phyloP scores from a whole-genome alignment of 2,329 filamentous ascomycete genomes.

The Furcasterigmium furcatum region DNA sequence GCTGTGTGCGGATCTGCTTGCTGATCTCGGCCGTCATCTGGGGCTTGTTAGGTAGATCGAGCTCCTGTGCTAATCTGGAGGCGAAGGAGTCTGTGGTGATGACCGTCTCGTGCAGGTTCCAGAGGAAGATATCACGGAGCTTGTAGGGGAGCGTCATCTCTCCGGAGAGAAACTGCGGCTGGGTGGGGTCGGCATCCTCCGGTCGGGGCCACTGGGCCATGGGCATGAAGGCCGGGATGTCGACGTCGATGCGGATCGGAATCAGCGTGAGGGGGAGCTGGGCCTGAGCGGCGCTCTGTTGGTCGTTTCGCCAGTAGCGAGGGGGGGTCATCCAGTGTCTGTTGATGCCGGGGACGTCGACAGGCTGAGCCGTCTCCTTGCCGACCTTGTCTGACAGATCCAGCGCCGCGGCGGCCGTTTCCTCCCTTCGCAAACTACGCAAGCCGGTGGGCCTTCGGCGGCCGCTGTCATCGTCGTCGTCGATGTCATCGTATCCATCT shows the following conservation, averaged over 20 bases:
- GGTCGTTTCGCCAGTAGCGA: slow-evolving; percentile 49
- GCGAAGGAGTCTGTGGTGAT: slow-evolving; percentile 96
- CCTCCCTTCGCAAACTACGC: slow-evolving; percentile 77
- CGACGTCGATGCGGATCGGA: slow-evolving; percentile 93
- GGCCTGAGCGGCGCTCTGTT: slow-evolving; percentile 62
- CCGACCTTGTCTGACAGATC: slow-evolving; percentile 74
- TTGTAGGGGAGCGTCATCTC: slow-evolving; percentile 82
- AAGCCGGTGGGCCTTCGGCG: slow-evolving; percentile 79
- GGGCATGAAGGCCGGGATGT: slow-evolving; percentile 76
- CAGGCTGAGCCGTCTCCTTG: slow-evolving; percentile 75
- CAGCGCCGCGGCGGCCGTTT: slow-evolving; percentile 57
- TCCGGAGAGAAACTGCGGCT: slow-evolving; percentile 75
- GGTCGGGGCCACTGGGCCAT: slow-evolving; percentile 59
- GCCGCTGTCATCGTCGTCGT: slow-evolving; percentile 70
- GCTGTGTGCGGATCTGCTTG: slow-evolving; percentile 88
- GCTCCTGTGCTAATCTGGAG: slow-evolving; percentile 82
- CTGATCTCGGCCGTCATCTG: slow-evolving; percentile 76
- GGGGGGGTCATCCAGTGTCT: slow-evolving; percentile 91
- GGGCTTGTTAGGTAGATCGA: slow-evolving; percentile 79
- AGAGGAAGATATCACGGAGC: slow-evolving; percentile 91
- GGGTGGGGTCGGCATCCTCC: slow-evolving; percentile 61
- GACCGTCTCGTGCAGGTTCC: slow-evolving; percentile 94
- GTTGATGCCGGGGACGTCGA: slow-evolving; percentile 87
- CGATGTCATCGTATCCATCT: slow-evolving; percentile 82
- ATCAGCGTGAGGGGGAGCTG: slow-evolving; percentile 85